A percentile compares a stretch with the other conserved stretches of the same genome.
Evolutionary conservation across 1,284 basidiomycete genomes (phyloP).

Genomic region (Megacollybia platyphylla): DNA sequence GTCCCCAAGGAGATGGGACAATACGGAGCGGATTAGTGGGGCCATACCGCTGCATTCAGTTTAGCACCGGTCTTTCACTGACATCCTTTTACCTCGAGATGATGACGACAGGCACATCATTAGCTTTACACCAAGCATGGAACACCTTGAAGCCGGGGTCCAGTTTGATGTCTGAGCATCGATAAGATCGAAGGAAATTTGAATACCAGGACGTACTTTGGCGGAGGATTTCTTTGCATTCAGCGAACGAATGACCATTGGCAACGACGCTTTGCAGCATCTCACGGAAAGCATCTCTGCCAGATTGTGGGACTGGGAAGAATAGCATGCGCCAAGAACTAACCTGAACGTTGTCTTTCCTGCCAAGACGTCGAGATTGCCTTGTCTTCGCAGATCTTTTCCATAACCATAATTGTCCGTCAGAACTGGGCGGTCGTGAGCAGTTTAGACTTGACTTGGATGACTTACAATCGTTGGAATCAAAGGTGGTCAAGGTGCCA

Average conservation of each 20-base stretch:
- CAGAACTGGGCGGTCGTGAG: constrained; percentile 34
- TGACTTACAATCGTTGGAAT: constrained; percentile 80
- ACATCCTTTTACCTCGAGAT: constrained; percentile 59
- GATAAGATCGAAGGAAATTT: not conserved
- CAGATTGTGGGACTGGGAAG: not conserved
- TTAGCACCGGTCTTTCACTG: not conserved
- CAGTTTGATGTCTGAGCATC: constrained; percentile 63
- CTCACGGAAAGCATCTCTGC: constrained; percentile 65
- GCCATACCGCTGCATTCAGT: constrained; percentile 65
- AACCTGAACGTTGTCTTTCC: constrained; percentile 63
- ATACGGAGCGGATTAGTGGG: constrained; percentile 80
- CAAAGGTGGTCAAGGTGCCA: constrained; percentile 83
- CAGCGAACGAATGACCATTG: constrained; percentile 63
- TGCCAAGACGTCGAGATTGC: constrained; percentile 62
- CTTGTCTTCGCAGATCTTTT: constrained; percentile 48
- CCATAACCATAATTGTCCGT: constrained; percentile 73
- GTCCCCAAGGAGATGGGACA: constrained; percentile 67
- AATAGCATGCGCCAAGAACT: constrained; percentile 7
- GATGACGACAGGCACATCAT: constrained; percentile 80
- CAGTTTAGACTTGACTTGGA: not conserved
- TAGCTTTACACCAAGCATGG: constrained; percentile 65
- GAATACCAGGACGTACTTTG: constrained; percentile 18
- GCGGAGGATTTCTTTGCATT: constrained; percentile 59
- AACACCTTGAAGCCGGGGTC: constrained; percentile 85
- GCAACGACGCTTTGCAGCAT: constrained; percentile 67